Base-by-base conservation (phyloP, 805 yeast genomes). In the Metschnikowia sp. region DNA sequence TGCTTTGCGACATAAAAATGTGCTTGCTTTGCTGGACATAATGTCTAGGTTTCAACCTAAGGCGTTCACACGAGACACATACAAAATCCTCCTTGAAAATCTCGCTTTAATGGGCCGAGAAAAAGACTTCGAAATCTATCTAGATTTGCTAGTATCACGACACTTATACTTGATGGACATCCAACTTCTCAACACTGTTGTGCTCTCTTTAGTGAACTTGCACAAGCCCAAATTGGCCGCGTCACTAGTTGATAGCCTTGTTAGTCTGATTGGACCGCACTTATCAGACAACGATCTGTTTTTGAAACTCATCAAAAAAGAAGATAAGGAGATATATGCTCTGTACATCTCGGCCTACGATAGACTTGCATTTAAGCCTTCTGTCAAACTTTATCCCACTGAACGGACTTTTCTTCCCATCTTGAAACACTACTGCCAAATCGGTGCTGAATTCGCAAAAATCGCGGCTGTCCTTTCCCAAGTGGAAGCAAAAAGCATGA, bases 1-100 rank as follows among this genome's bases (percentile, higher is more conserved):
- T 38, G 70, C 72, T 1, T 51, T 66, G 8, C 54, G 70, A 44
- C 69, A 70, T 49, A 47, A 56, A 2, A 48, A 61, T 29, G 42
- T 43, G 11, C 51, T 50, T 1, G 56, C 68, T 0, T 53, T 63
- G 8, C 48, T 55, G 5, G 66, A 63, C 26, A 56, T 69, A 11
- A 36, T 51, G 43, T n/a, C 45, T 8, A 13, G 13, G 10, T 43
- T 53, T n/a, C 35, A 29, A 3, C 39, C 46, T 6, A 43, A 22
- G 3, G 33, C 40, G 32, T 46, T 39, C 33, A 47, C 49, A 12
- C 19, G 56, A 34, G 43, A 45, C 37, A 52, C 59, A 1, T 54
- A 37, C 46, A 45, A 42, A 31, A 47, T 56, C 8, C 29, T 56
- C 26, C 49, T 56, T 26, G 59, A 56, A 32, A 44, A 50, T 13